Percentiles rank a stretch among this genome's conserved stretches.
These are phyloP conservation scores for Paraleonurus japonicus DNA, from an alignment of 257 asterid species.

Conservation along the genomic window DNA sequence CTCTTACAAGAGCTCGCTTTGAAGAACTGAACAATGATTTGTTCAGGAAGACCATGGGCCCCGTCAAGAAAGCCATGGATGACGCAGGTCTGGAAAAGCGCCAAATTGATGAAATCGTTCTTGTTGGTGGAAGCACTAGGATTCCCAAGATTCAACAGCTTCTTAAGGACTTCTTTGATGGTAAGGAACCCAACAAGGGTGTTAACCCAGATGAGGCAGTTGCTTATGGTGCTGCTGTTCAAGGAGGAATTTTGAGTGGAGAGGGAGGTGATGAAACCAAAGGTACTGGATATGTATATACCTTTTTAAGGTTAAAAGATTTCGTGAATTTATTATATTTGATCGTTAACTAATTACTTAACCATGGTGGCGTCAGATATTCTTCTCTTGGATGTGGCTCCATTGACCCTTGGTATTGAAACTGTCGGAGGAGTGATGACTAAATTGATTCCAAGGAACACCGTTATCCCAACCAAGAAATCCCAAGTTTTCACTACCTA, in stretches of 20 bases:
- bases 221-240: slow-evolving; percentile 98
- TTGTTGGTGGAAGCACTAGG: slow-evolving; percentile 98
- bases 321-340: background rate
- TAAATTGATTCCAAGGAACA: slow-evolving; percentile 95
- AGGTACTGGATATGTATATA: slow-evolving; percentile 41
- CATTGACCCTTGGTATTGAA: slow-evolving; percentile 94
- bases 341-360: background rate
- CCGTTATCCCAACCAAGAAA: slow-evolving; percentile 90
- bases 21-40: slow-evolving; percentile 94
- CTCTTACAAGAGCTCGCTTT: slow-evolving; percentile 92
- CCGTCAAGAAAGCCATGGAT: slow-evolving; percentile 98
- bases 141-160: slow-evolving; percentile 94
- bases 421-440: slow-evolving; percentile 99
- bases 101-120: slow-evolving; percentile 91
- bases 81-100: slow-evolving; percentile 81
- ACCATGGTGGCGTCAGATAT: slow-evolving; percentile 45
- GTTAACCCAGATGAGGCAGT: slow-evolving; percentile 99
- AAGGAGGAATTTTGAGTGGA: slow-evolving; percentile 92
- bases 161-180: slow-evolving; percentile 80
- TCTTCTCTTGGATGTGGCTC: slow-evolving; percentile 94
- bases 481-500: slow-evolving; percentile 96
- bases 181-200: slow-evolving; percentile 95
- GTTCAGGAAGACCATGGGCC: slow-evolving; percentile 96
- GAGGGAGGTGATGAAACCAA: slow-evolving; percentile 98
- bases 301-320: background rate